Evolutionary conservation across 805 yeast species (phyloP).

Genomic region (Deakozyma indianensis): DNA sequence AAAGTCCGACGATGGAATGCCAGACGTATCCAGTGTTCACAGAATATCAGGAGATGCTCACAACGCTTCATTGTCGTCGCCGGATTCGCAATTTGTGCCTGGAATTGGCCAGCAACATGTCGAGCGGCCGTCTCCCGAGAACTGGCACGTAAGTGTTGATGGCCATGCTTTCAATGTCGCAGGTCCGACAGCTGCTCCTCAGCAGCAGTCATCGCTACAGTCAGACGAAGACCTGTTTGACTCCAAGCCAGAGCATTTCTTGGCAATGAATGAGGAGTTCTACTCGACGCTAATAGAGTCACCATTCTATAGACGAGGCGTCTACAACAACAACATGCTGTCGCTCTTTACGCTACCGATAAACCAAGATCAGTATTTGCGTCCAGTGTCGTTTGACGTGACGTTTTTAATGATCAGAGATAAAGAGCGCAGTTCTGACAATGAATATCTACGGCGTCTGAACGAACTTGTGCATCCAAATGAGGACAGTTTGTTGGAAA

Average conservation of each 20-base stretch:
- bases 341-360: background rate
- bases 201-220: background rate
- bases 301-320: slow-evolving; percentile 1
- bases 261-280: slow-evolving; percentile 14
- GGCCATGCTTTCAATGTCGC: background rate
- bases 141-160: background rate
- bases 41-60: background rate
- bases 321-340: slow-evolving; percentile 2
- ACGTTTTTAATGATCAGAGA: slow-evolving; percentile 14
- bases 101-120: background rate
- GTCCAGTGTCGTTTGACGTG: slow-evolving; percentile 13
- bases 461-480: slow-evolving; percentile 11
- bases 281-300: slow-evolving; percentile 13
- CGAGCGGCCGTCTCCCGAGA: background rate
- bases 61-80: background rate
- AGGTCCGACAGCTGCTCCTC: background rate
- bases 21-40: no score
- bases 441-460: slow-evolving; percentile 9
- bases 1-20: background rate
- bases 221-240: slow-evolving; percentile 8
- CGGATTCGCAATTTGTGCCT: background rate
- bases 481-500: slow-evolving; percentile 10
- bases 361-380: slow-evolving; percentile 8
- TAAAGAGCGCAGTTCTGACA: slow-evolving; percentile 9
- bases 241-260: slow-evolving; percentile 9